A percentile compares a stretch with the other conserved stretches of the same genome.
These are phyloP conservation scores for Bjerkandera adusta DNA, from an alignment of 1,284 basidiomycete species.

Conservation along the genomic window DNA sequence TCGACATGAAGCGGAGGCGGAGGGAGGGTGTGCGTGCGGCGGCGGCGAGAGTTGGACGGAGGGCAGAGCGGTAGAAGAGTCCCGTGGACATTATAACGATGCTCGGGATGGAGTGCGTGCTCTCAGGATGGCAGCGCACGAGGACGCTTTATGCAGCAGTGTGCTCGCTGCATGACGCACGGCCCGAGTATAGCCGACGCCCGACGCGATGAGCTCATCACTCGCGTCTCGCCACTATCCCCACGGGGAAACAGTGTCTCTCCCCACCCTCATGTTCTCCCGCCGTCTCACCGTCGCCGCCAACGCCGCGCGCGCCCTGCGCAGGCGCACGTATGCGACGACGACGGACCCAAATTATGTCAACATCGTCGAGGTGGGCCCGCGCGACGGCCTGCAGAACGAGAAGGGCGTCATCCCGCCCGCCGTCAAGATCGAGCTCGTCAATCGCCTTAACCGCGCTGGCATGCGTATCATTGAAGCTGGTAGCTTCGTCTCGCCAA, in stretches of 20 bases:
- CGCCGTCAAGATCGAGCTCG: slow-evolving; percentile 78
- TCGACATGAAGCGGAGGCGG: slow-evolving; percentile 27
- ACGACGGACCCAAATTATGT: slow-evolving; percentile 37
- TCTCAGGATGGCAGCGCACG: not conserved
- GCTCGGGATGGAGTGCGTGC: not conserved
- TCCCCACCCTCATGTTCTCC: not conserved
- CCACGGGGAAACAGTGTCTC: not conserved
- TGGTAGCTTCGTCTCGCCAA: slow-evolving; percentile 90
- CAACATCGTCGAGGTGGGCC: slow-evolving; percentile 89
- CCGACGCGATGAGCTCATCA: not conserved
- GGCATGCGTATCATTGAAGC: slow-evolving; percentile 81
- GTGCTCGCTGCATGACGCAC: not conserved
- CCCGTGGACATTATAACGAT: slow-evolving; percentile 10
- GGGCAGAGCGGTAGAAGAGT: slow-evolving; percentile 4
- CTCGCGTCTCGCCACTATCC: not conserved
- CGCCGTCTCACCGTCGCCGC: not conserved
- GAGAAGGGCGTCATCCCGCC: slow-evolving; percentile 77
- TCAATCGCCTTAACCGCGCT: slow-evolving; percentile 70
- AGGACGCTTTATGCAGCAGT: not conserved
- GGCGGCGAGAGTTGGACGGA: not conserved
- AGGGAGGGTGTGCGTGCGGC: not conserved
- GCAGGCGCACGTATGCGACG: slow-evolving; percentile 15
- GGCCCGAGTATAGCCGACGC: no score
- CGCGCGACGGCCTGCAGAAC: slow-evolving; percentile 93
- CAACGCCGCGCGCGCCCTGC: not conserved